Conservation (phyloP, 805 yeast species). For the Torulaspora delbrueckii region DNA sequence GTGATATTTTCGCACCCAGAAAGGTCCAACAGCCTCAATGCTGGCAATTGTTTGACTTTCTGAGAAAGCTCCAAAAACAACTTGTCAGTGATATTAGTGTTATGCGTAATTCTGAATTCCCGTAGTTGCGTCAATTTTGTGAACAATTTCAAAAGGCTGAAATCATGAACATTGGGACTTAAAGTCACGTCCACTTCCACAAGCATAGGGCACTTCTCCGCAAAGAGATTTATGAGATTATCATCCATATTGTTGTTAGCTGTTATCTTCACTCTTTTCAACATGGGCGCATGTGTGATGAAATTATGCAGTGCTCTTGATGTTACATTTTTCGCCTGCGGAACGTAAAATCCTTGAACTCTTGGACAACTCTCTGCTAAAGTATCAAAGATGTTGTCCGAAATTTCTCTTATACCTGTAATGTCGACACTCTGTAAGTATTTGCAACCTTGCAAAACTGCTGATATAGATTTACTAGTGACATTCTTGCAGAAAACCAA, state of each 20-base stretch:
- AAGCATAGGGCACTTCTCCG: slow-evolving; percentile 66
- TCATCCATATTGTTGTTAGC: slow-evolving; percentile 66
- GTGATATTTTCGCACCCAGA: slow-evolving; percentile 79
- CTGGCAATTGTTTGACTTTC: slow-evolving; percentile 42
- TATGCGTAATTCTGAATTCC: slow-evolving; percentile 77
- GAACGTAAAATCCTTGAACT: slow-evolving; percentile 85
- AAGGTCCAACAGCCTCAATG: slow-evolving; percentile 75
- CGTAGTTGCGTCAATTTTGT: slow-evolving; percentile 63
- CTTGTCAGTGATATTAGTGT: slow-evolving; percentile 61
- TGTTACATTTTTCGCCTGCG: slow-evolving; percentile 70
- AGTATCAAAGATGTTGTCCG: slow-evolving; percentile 65
- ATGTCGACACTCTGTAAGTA: slow-evolving; percentile 81
- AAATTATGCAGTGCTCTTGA: slow-evolving; percentile 58
- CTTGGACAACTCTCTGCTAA: slow-evolving; percentile 68
- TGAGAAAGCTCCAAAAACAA: slow-evolving; percentile 42
- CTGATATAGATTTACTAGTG: slow-evolving; percentile 55
- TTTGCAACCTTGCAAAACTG: slow-evolving; percentile 58
- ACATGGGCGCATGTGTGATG: slow-evolving; percentile 59
- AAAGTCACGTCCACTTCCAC: slow-evolving; percentile 88
- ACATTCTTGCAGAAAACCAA: slow-evolving; percentile 72
- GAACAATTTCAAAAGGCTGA: slow-evolving; percentile 54
- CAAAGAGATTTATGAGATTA: slow-evolving; percentile 52
- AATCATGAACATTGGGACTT: slow-evolving; percentile 68
- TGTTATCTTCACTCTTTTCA: slow-evolving; percentile 78
- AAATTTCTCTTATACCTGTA: slow-evolving; percentile 64